Conservation (phyloP, 345 rosid species). For the Psidium friedrichsthalianum region DNA sequence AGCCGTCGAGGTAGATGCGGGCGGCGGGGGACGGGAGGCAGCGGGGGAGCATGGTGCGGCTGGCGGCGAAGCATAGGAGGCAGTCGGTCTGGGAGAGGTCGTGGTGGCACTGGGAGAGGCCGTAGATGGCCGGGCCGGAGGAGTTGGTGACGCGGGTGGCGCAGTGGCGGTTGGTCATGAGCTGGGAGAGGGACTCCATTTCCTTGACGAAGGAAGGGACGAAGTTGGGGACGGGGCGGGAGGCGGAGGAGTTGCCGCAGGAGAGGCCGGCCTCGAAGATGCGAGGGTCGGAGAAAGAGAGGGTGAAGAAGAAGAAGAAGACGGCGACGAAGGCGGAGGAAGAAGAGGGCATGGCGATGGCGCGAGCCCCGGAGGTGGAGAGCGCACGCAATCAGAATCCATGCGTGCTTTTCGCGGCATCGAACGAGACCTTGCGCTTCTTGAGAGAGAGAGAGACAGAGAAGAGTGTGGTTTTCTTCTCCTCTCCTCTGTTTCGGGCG, state of each 20-base stretch:
- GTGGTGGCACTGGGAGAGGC: conserved; percentile 31
- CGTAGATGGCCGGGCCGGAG: conserved; percentile 11
- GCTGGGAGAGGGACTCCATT: neutral
- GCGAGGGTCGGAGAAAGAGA: neutral
- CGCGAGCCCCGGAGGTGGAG: neutral
- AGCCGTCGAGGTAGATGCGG: conserved; percentile 46
- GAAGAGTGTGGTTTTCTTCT: neutral
- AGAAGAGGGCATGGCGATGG: neutral
- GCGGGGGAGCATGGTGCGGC: conserved; percentile 8
- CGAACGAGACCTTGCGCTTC: neutral
- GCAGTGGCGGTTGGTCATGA: neutral
- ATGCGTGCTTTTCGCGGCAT: neutral
- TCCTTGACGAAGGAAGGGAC: conserved; percentile 5
- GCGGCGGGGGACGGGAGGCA: conserved; percentile 29
- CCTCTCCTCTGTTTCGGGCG: neutral
- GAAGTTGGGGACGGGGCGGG: neutral
- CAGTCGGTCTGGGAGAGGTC: conserved; percentile 35
- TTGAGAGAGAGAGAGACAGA: neutral
- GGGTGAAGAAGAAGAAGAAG: neutral
- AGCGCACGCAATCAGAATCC: neutral
- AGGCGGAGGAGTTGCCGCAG: neutral
- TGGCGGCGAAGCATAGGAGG: conserved; percentile 26
- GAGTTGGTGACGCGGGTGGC: conserved; percentile 4
- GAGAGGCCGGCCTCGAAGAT: conserved; percentile 2
- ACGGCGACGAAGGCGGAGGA: neutral